Evolutionary conservation across 495 filamentous ascomycete genomes (phyloP).

Genomic region (Venustampulla echinocandica): DNA sequence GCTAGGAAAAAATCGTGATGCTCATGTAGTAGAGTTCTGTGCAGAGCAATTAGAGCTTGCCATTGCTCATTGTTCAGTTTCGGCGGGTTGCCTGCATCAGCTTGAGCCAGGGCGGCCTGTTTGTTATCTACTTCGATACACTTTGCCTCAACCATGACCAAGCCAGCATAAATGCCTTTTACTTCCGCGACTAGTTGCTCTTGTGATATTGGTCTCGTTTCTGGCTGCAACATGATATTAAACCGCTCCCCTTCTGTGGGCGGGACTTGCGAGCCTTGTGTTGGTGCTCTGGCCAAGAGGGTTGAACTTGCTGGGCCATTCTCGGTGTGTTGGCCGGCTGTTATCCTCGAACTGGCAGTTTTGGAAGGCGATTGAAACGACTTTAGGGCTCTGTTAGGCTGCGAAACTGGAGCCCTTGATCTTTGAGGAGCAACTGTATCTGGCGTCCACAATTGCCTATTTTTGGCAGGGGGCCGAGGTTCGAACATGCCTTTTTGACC

Average conservation of each 20-base stretch:
- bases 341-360: neutral
- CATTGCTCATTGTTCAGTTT: conserved; percentile 53
- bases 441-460: conserved; percentile 3
- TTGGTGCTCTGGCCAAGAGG: neutral
- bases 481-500: neutral
- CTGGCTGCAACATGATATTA: conserved; percentile 35
- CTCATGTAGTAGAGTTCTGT: conserved; percentile 64
- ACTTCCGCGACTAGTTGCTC: conserved; percentile 63
- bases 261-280: neutral
- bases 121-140: conserved; percentile 58
- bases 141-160: conserved; percentile 72
- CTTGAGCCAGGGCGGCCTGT: conserved; percentile 29
- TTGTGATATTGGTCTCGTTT: conserved; percentile 59
- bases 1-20: conserved; percentile 69
- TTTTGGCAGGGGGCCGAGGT: neutral
- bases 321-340: neutral
- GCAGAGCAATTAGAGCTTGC: conserved; percentile 62
- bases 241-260: conserved; percentile 19
- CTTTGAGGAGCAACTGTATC: conserved; percentile 3
- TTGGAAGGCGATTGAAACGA: neutral
- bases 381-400: neutral
- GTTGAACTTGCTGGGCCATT: neutral
- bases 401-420: neutral
- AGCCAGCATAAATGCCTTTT: conserved; percentile 64
- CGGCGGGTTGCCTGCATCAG: conserved; percentile 22